Percentiles rank a stretch among this genome's conserved stretches.
Evolutionary conservation across 2,329 filamentous ascomycete genomes (phyloP).

Genomic region (Ophiostoma ips): DNA sequence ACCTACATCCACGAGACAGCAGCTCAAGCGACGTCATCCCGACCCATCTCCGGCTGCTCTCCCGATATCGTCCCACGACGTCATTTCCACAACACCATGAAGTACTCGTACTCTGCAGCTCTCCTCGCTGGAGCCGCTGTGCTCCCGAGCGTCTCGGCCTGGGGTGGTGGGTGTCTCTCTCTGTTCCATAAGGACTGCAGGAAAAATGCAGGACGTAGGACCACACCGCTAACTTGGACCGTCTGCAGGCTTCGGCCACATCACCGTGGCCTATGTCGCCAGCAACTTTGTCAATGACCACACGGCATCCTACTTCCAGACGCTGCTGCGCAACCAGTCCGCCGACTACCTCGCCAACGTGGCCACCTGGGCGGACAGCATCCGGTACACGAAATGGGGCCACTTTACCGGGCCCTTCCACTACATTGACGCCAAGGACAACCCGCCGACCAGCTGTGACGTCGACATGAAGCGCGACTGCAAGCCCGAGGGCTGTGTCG

Average conservation of each 20-base stretch:
- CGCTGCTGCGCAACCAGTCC: slow-evolving; percentile 39
- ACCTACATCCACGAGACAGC: background rate
- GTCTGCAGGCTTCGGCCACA: slow-evolving; percentile 49
- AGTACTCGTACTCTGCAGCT: slow-evolving; percentile 11
- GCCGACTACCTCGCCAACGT: slow-evolving; percentile 47
- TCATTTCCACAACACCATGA: slow-evolving; percentile 9
- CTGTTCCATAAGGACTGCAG: background rate
- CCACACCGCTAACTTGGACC: no score
- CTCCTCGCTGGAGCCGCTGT: slow-evolving; percentile 19
- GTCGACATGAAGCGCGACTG: slow-evolving; percentile 49
- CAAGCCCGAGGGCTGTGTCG: slow-evolving; percentile 45
- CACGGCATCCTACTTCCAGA: slow-evolving; percentile 43
- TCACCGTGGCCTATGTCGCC: slow-evolving; percentile 50
- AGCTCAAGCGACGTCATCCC: background rate
- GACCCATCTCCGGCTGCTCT: background rate
- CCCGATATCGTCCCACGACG: no score
- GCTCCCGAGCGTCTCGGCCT: slow-evolving; percentile 24
- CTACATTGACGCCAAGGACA: slow-evolving; percentile 56
- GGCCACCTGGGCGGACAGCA: slow-evolving; percentile 53
- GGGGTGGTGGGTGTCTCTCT: slow-evolving; percentile 26
- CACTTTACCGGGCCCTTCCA: slow-evolving; percentile 49
- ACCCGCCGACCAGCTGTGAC: slow-evolving; percentile 41
- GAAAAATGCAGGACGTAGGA: no score
- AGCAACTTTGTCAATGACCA: slow-evolving; percentile 42
- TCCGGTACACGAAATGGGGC: slow-evolving; percentile 50